phyloP scores from a whole-genome alignment of 2,329 filamentous ascomycete species.

The Tolypocladium capitatum region DNA sequence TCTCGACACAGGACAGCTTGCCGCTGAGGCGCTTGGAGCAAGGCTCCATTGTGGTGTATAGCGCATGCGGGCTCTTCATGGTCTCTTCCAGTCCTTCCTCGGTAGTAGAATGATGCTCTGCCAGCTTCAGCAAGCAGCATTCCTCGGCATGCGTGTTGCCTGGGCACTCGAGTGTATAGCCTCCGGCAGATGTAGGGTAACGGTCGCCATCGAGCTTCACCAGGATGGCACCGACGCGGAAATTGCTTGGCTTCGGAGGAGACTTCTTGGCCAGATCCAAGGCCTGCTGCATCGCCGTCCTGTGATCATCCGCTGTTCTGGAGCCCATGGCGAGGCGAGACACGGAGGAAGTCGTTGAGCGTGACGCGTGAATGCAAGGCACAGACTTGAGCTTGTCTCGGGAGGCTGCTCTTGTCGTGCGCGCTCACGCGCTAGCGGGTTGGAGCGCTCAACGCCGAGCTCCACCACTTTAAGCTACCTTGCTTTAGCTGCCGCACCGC shows the following conservation, averaged over 20 bases:
- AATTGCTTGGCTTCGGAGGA: slow-evolving; percentile 80
- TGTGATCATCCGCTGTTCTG: slow-evolving; percentile 26
- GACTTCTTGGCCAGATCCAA: slow-evolving; percentile 66
- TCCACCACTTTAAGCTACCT: too few relatives aligned
- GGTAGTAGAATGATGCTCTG: slow-evolving; percentile 29
- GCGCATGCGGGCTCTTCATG: slow-evolving; percentile 22
- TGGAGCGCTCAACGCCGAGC: slow-evolving; percentile 2
- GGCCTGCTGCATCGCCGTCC: slow-evolving; percentile 51
- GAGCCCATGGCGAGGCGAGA: slow-evolving; percentile 9
- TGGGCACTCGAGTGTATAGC: slow-evolving; percentile 79
- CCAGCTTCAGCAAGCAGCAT: slow-evolving; percentile 70
- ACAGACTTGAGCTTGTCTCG: neutral
- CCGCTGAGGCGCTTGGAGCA: slow-evolving; percentile 63
- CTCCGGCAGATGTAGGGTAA: slow-evolving; percentile 56
- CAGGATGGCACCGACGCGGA: slow-evolving; percentile 85
- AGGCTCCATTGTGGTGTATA: slow-evolving; percentile 92
- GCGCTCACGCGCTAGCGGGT: neutral
- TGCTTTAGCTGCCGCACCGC: neutral
- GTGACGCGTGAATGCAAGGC: neutral
- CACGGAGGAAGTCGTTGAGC: neutral
- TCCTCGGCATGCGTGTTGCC: slow-evolving; percentile 97
- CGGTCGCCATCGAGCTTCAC: slow-evolving; percentile 35
- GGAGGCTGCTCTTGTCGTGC: neutral
- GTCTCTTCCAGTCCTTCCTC: slow-evolving; percentile 41
- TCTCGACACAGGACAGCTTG: slow-evolving; percentile 64